Conservation (phyloP, 768 basidiomycete genomes). For the Pulveroboletus sp. region DNA sequence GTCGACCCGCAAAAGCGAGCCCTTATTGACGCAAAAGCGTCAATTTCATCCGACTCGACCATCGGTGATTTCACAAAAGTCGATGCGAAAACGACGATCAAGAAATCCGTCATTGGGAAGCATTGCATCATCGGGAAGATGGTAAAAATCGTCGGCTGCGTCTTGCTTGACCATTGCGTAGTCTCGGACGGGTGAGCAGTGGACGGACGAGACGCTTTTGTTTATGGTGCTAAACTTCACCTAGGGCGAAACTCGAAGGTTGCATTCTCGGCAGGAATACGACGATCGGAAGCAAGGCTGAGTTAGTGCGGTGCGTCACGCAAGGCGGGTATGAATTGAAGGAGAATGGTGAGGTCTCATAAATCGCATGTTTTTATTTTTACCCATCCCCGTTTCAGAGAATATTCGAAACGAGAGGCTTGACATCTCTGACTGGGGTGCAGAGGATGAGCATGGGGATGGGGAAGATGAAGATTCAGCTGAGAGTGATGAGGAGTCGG, state of each 20-base stretch:
- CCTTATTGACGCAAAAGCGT: slow-evolving; percentile 75
- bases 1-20: slow-evolving; percentile 58
- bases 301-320: slow-evolving; percentile 63
- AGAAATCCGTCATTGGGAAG: slow-evolving; percentile 72
- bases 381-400: slow-evolving; percentile 35
- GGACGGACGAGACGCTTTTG: not conserved
- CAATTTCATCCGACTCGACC: slow-evolving; percentile 78
- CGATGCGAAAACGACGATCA: slow-evolving; percentile 75
- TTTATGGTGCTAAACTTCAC: slow-evolving; percentile 7
- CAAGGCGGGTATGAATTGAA: slow-evolving; percentile 76
- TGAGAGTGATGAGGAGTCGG: slow-evolving; percentile 10
- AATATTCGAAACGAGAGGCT: slow-evolving; percentile 52
- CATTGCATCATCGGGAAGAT: slow-evolving; percentile 84
- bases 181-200: slow-evolving; percentile 72
- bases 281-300: slow-evolving; percentile 65
- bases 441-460: slow-evolving; percentile 27
- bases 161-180: slow-evolving; percentile 85
- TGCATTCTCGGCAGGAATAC: slow-evolving; percentile 75
- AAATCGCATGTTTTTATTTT: not conserved
- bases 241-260: slow-evolving; percentile 70
- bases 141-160: slow-evolving; percentile 77
- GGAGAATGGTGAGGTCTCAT: slow-evolving; percentile 46
- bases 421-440: slow-evolving; percentile 54
- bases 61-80: slow-evolving; percentile 82
- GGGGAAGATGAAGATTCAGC: slow-evolving; percentile 18